Base-by-base conservation (phyloP, 768 basidiomycete genomes). In the Suillus brevipes region DNA sequence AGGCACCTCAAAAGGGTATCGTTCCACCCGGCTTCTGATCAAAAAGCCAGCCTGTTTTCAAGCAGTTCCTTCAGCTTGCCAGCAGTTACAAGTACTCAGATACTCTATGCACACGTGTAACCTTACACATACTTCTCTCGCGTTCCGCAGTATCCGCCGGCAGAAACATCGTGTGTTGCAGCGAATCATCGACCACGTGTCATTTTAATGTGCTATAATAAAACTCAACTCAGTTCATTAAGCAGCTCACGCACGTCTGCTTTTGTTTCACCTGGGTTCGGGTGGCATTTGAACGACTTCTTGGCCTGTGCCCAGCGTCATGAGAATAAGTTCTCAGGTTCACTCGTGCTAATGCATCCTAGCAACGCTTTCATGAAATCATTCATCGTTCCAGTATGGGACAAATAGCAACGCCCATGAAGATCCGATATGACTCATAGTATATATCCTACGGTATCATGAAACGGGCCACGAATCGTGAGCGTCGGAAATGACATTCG, bases 11-110 rank as follows among this genome's bases (percentile, higher is more conserved):
- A 66, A 82, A 84, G 78, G 86, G 84, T 58, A 79, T 95, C 67
- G 88, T 94, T 57, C 93, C 94, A 20, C 93, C 94, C 64, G 94
- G 94, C 59, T 94, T 95, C 80, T 95, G 79, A 83, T 20, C 49
- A 10, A 31, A 64, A 23, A 66, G 45, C 47, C 37, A 25, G 23
- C 45, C 40, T 42, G n/a, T 49, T 64, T 63, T 60, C n/a, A 42
- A 31, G 25, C 56, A 47, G 34, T 37, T 31, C 47, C 57, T 63
- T 45, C 49, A 37, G 23, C 40, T 64, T 61, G 61, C 56, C 61
- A 66, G 52, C 65, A 49, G 28, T 18, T 52, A 45, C 31, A 50
- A 50, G 49, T 16, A 53, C 49, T 63, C 65, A 60, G 40, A 63
- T 42, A 47, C 56, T 60, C 58, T 23, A 50, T 63, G 64, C 65